Conservation (phyloP, 1,139 yeast species). For the Torulaspora pretoriensis region DNA sequence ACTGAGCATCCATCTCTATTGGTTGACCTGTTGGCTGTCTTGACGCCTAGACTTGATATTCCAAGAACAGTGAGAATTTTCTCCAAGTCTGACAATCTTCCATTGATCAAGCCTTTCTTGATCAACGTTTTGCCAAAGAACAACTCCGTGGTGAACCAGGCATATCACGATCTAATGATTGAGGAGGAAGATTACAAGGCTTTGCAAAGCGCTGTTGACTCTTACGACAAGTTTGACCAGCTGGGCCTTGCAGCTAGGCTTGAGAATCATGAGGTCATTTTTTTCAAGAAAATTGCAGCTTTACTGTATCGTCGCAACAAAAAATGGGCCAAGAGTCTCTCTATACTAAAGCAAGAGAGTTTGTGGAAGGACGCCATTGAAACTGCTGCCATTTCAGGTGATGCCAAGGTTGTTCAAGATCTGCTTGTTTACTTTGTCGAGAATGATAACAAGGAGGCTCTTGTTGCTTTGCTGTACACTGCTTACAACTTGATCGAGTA, state of each 20-base stretch:
- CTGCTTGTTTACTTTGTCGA: constrained; percentile 88
- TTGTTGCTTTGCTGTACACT: constrained; percentile 82
- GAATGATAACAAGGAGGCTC: constrained; percentile 94
- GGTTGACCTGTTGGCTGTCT: constrained; percentile 77
- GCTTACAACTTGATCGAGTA: constrained; percentile 76
- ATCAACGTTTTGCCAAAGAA: constrained; percentile 88
- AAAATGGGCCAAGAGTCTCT: constrained; percentile 86
- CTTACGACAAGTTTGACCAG: constrained; percentile 87
- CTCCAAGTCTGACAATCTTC: constrained; percentile 91
- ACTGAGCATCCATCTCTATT: constrained; percentile 87
- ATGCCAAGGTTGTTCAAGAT: constrained; percentile 81
- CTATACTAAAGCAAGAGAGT: constrained; percentile 85
- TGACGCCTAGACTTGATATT: constrained; percentile 89
- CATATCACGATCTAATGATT: constrained; percentile 89
- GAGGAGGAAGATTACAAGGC: constrained; percentile 97
- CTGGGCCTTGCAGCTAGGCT: constrained; percentile 88
- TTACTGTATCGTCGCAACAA: constrained; percentile 88
- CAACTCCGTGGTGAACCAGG: constrained; percentile 85
- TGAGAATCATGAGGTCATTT: constrained; percentile 84
- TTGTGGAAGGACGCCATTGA: constrained; percentile 92
- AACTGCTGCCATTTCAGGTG: constrained; percentile 82
- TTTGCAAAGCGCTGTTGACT: constrained; percentile 78
- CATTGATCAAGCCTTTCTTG: constrained; percentile 91
- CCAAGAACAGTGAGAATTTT: constrained; percentile 94
- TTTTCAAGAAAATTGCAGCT: constrained; percentile 95